Evolutionary conservation across 371 early-diverging fungal species (phyloP), one percentile per base, ranked within the genome.

Genomic region (Conidiobolus coronatus): DNA sequence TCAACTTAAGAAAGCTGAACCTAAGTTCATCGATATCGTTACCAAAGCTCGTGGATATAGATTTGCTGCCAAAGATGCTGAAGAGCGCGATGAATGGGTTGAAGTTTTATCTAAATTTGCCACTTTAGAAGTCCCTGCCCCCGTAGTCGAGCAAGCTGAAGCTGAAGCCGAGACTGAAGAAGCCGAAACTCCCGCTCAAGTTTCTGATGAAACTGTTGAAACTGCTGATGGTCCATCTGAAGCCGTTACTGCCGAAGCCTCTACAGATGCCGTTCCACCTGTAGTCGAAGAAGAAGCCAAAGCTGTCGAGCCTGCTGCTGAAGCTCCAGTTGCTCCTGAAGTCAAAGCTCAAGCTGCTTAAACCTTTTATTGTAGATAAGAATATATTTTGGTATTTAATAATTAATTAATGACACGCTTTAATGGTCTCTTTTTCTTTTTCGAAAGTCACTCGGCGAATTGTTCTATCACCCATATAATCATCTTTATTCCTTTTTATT

Each of bases 21-120:
- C 36, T 12, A 15, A 21, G 9, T 7, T 40, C 40, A 17, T 47
- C 48, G 29, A 18, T 23, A 47, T 47, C 22, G 22, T 14, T 21
- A 20, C 43, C 4, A 17, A 36, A 13, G 14, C 33, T 17, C 20
- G 15, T 9, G 29, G 21, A 15, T 47, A 47, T 15, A 9, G 14
- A 15, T n/a, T 42, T 7, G 20, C 15, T 15, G 48, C 48, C 40
- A 38, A 47, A 18, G 29, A 21, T 22, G 20, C 13, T 40, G 40
- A 47, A 19, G 48, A 47, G 2, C 40, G 40, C 17, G 48, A 47
- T n/a, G 18, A 19, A 18, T 47, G 48, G 48, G 24, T 37, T n/a
- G 40, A 15, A 14, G 48, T 40, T 8, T 22, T 47, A 8, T 19
- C 48, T 24, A 34, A 47, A 12, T 47, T 47, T 23, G 35, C 40